phyloP scores from a whole-genome alignment of 2,329 filamentous ascomycete genomes.

The Paraphoma chrysanthemicola region DNA sequence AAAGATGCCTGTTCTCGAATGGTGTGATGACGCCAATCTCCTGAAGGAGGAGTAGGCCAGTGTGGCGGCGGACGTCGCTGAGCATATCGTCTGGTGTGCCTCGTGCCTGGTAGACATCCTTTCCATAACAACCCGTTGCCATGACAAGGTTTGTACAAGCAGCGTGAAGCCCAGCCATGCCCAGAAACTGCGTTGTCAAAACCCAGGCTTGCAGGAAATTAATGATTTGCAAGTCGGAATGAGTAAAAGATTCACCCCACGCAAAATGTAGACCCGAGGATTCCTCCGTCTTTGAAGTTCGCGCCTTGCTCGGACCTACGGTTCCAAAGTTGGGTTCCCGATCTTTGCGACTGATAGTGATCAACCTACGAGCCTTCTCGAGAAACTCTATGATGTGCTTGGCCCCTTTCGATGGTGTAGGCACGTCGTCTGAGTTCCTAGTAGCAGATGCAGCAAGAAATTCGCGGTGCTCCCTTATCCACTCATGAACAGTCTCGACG shows the following conservation, averaged over 20 bases:
- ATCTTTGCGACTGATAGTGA: slow-evolving; percentile 48
- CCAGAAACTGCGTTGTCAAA: slow-evolving; percentile 34
- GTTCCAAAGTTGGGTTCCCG: slow-evolving; percentile 43
- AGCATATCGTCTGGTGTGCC: slow-evolving; percentile 43
- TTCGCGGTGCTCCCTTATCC: slow-evolving; percentile 64
- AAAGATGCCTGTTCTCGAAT: slow-evolving; percentile 72
- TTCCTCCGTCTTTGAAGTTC: slow-evolving; percentile 22
- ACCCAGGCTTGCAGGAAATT: slow-evolving; percentile 72
- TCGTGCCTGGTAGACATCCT: slow-evolving; percentile 35
- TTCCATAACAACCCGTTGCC: slow-evolving; percentile 65
- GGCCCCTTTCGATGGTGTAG: slow-evolving; percentile 22
- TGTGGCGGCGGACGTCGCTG: slow-evolving; percentile 30
- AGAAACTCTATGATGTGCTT: slow-evolving; percentile 49
- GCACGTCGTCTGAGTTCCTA: neutral
- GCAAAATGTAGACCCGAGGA: slow-evolving; percentile 20
- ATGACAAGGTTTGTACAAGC: slow-evolving; percentile 71
- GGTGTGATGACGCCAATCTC: slow-evolving; percentile 75
- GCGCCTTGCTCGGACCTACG: slow-evolving; percentile 49
- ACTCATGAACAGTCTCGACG: slow-evolving; percentile 58
- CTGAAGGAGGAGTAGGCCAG: slow-evolving; percentile 72
- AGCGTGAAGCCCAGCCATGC: slow-evolving; percentile 61
- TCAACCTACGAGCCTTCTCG: slow-evolving; percentile 48
- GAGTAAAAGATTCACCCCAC: slow-evolving; percentile 53
- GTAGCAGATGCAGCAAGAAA: slow-evolving; percentile 44
- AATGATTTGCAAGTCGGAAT: slow-evolving; percentile 64